Base-by-base conservation (phyloP, 176 grass and related monocot genomes). In the Puccinellia tenuiflora region DNA sequence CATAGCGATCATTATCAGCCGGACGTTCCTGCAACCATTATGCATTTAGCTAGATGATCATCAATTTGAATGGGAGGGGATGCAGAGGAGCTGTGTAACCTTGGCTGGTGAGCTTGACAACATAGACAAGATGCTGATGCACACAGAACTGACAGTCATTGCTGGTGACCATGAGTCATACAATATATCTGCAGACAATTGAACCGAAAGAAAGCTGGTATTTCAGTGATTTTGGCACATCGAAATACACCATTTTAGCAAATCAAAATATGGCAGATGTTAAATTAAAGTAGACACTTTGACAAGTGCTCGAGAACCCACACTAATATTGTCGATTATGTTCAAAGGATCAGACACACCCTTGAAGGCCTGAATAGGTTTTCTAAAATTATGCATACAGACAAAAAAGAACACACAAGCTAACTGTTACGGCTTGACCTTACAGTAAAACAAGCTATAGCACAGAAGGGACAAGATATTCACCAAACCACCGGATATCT, bases 91-190 rank as follows among this genome's bases (percentile, higher is more conserved):
- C 6, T 34, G 14, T 65, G 13, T 69, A 86, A 97, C 94, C 94
- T 97, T 97, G 0, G 67, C 89, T 7, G 91, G 86, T 9, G 94
- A 97, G 84, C 94, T 97, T 80, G 94, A 97, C 57, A 97, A 25
- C 94, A 97, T 97, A 18, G 94, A 97, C 65, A 97, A 77, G 45
- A 97, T 94, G 71, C 94, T 97, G 75, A 97, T 94, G 81, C 91
- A 97, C 33, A 97, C 76, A 45, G 94, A 97, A 86, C 89, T 97
- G 20, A 94, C 91, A 5, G 91, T 94, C 94, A 97, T 94, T 7
- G 94, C 94, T 9, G 94, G 94, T 22, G 94, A 97, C 94, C 94
- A 97, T 0, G 94, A 97, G 66, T 97, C 91, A 54, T 97, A 97
- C 48, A 97, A 83, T 84, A 97, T 97, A 90, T 97, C 94, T 97